These are phyloP conservation scores for Acorus calamus DNA, from an alignment of 106 monocot species.

Conservation along the genomic window DNA sequence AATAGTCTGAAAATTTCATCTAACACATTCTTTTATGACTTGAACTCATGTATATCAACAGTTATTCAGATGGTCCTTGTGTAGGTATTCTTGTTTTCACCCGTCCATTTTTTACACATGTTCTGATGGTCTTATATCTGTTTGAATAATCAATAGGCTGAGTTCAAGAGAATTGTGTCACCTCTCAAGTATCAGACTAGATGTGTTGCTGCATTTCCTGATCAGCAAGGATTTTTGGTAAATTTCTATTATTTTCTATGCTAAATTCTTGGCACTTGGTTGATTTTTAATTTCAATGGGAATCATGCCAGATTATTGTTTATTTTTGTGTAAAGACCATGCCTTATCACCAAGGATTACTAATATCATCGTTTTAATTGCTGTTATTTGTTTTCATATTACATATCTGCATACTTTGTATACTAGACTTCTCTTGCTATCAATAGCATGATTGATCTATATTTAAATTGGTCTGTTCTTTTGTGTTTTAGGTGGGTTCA, in stretches of 20 bases:
- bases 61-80: background rate
- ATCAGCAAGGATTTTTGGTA: conserved; percentile 98
- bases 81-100: background rate
- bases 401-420: too few species aligned
- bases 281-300: background rate
- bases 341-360: too few species aligned
- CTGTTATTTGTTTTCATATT: too few species aligned
- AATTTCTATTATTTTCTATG: conserved; percentile 1
- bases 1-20: too few species aligned
- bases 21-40: too few species aligned
- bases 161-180: conserved; percentile 74
- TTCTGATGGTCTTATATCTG: conserved; percentile 1
- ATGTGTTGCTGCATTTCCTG: conserved; percentile 97
- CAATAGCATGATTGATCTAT: too few species aligned
- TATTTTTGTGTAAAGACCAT: background rate
- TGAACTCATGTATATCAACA: too few species aligned
- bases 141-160: conserved; percentile 35
- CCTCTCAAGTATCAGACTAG: conserved; percentile 97
- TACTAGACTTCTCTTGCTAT: too few species aligned
- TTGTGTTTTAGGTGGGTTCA: conserved; percentile 67
- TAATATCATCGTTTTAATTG: too few species aligned
- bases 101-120: background rate
- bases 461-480: background rate
- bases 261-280: background rate
- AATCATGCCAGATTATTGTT: background rate